These are phyloP conservation scores for Sporisorium graminicola DNA, from an alignment of 1,284 basidiomycete genomes.

Conservation along the genomic window DNA sequence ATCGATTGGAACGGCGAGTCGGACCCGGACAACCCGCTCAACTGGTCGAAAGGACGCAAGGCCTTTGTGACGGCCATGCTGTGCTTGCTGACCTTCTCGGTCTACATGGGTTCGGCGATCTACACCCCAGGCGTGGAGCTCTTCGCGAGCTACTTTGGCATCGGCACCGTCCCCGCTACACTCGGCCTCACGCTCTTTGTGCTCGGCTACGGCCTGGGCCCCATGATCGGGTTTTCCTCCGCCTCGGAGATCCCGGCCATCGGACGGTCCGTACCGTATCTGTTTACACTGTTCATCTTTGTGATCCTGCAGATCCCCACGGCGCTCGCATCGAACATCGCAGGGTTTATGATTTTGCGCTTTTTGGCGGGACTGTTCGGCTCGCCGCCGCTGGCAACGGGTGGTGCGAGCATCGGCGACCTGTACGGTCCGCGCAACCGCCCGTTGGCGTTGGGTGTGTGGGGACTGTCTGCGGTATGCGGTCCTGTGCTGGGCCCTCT, in stretches of 20 bases:
- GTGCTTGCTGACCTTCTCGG: slow-evolving; percentile 71
- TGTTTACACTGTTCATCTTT: slow-evolving; percentile 51
- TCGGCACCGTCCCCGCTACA: slow-evolving; percentile 34
- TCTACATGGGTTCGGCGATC: slow-evolving; percentile 76
- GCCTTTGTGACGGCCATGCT: slow-evolving; percentile 63
- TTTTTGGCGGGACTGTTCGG: slow-evolving; percentile 61
- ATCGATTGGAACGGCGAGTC: slow-evolving; percentile 70
- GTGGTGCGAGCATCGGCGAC: slow-evolving; percentile 60
- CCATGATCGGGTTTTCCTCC: slow-evolving; percentile 66
- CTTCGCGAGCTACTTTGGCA: slow-evolving; percentile 65
- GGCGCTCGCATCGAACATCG: slow-evolving; percentile 38
- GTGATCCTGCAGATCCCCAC: slow-evolving; percentile 53
- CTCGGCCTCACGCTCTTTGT: slow-evolving; percentile 58
- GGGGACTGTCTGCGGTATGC: slow-evolving; percentile 50
- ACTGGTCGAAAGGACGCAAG: slow-evolving; percentile 65
- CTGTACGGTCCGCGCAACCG: slow-evolving; percentile 31
- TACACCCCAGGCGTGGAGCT: slow-evolving; percentile 74
- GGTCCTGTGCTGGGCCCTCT: slow-evolving; percentile 58
- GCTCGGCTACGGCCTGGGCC: slow-evolving; percentile 51
- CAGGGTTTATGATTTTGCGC: slow-evolving; percentile 54
- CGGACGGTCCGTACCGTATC: slow-evolving; percentile 55
- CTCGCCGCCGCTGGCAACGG: slow-evolving; percentile 57
- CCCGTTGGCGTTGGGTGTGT: slow-evolving; percentile 49
- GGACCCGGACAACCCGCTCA: slow-evolving; percentile 68
- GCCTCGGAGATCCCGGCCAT: slow-evolving; percentile 67